Percentiles rank a stretch among this genome's conserved stretches.
Conservation (phyloP, 2,329 filamentous ascomycete species). For the Phyllosticta citribraziliensis region DNA sequence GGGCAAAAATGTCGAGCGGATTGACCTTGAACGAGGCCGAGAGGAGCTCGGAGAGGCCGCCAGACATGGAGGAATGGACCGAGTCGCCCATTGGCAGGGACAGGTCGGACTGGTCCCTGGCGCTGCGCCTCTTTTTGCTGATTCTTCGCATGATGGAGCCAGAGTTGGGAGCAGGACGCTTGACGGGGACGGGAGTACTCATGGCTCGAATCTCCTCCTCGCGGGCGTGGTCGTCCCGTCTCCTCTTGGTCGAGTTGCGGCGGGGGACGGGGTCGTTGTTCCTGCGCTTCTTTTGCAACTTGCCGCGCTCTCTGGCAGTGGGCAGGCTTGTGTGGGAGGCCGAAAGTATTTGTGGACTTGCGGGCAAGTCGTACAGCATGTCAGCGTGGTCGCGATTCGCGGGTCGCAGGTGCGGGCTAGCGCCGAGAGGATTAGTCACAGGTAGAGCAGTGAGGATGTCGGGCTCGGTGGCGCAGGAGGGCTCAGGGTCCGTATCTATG, state of each 20-base stretch:
- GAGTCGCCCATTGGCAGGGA: conserved; percentile 68
- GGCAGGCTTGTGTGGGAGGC: conserved; percentile 25
- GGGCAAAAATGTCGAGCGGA: conserved; percentile 68
- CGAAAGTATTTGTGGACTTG: conserved; percentile 18
- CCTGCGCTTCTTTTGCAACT: conserved; percentile 46
- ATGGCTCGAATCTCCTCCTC: conserved; percentile 86
- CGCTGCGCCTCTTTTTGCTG: conserved; percentile 52
- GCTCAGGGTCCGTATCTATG: conserved; percentile 3
- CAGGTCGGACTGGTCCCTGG: conserved; percentile 58
- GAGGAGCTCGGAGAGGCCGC: conserved; percentile 48
- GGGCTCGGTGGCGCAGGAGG: conserved; percentile 19
- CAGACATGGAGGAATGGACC: conserved; percentile 66
- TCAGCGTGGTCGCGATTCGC: conserved; percentile 28
- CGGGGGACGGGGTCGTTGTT: conserved; percentile 49
- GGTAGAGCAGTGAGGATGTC: conserved; percentile 41
- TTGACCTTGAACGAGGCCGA: conserved; percentile 71
- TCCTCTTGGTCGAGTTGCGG: conserved; percentile 63
- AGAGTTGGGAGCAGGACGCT: conserved; percentile 50
- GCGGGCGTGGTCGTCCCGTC: conserved; percentile 64
- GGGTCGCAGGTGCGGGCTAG: conserved; percentile 40
- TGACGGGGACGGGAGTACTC: conserved; percentile 57
- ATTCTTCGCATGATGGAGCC: conserved; percentile 54
- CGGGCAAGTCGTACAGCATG: conserved; percentile 36
- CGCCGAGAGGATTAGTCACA: conserved; percentile 27
- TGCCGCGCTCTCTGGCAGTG: conserved; percentile 32